A percentile compares a stretch with the other conserved stretches of the same genome.
phyloP scores from a whole-genome alignment of 208 protist species.

The Leishmania lainsoni region DNA sequence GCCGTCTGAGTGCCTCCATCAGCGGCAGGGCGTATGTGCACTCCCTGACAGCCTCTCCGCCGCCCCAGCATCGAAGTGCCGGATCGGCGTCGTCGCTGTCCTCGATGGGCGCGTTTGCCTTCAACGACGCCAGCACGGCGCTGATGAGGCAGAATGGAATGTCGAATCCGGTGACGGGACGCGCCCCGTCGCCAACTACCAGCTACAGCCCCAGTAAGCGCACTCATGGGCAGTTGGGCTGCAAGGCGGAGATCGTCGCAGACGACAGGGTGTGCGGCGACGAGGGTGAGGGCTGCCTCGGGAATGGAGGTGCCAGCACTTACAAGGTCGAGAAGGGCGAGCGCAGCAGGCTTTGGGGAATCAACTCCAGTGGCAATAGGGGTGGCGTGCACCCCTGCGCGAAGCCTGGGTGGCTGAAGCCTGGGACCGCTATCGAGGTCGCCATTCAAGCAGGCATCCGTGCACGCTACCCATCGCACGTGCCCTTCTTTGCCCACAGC shows the following conservation, averaged over 20 bases:
- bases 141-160: slow-evolving; percentile 22
- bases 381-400: not conserved
- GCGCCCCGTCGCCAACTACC: not conserved
- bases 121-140: slow-evolving; percentile 14
- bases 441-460: slow-evolving; percentile 12
- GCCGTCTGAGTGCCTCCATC: not conserved
- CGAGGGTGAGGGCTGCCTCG: not conserved
- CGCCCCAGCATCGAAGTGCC: not conserved
- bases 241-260: not conserved
- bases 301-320: not conserved
- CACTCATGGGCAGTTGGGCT: not conserved
- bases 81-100: slow-evolving; percentile 16
- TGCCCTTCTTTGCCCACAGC: not conserved
- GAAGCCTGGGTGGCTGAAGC: slow-evolving; percentile 8
- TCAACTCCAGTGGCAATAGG: not conserved
- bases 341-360: not conserved
- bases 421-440: slow-evolving; percentile 26
- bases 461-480: slow-evolving; percentile 5
- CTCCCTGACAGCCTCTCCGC: slow-evolving; percentile 12
- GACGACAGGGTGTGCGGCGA: slow-evolving; percentile 1
- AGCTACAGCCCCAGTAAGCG: not conserved
- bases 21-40: not conserved
- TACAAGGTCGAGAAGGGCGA: not conserved
- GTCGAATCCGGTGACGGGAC: not conserved
- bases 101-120: slow-evolving; percentile 29